phyloP scores from a whole-genome alignment of 306 rosid genomes.

The Glycyrrhiza uralensis region DNA sequence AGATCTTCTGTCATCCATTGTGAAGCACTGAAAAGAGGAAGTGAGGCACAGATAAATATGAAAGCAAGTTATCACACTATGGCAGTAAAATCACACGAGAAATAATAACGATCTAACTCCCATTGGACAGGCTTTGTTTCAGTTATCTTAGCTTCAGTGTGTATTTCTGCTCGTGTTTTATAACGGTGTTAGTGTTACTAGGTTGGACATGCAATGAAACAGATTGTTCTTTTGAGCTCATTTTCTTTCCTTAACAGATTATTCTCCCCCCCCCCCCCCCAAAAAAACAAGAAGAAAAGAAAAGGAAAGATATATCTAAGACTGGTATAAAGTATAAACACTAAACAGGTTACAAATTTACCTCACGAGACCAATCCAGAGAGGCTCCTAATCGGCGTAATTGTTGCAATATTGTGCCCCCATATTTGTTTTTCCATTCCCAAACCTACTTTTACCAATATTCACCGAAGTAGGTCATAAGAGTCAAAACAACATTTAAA shows the following conservation, averaged over 20 bases:
- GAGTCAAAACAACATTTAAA: background rate
- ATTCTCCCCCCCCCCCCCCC: background rate
- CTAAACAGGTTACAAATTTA: slow-evolving; percentile 26
- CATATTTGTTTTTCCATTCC: slow-evolving; percentile 88
- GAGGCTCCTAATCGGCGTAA: slow-evolving; percentile 90
- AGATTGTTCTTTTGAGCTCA: background rate
- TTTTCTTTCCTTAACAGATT: background rate
- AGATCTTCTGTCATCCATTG: slow-evolving; percentile 91
- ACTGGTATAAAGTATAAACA: background rate
- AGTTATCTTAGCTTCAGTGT: background rate
- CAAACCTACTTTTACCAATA: slow-evolving; percentile 65
- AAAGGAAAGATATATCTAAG: background rate
- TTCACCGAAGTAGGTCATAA: slow-evolving; percentile 7
- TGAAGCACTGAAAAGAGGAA: slow-evolving; percentile 64
- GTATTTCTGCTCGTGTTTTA: background rate
- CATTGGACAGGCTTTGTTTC: background rate
- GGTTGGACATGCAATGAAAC: background rate
- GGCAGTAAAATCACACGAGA: background rate
- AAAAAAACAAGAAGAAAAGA: background rate
- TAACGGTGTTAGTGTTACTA: background rate
- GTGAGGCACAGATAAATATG: background rate
- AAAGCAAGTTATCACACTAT: background rate
- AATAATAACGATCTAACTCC: slow-evolving; percentile 3
- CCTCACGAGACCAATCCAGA: slow-evolving; percentile 98
- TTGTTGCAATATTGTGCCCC: slow-evolving; percentile 79